Conservation (phyloP, 83 land plant species). For the Picea abies region DNA sequence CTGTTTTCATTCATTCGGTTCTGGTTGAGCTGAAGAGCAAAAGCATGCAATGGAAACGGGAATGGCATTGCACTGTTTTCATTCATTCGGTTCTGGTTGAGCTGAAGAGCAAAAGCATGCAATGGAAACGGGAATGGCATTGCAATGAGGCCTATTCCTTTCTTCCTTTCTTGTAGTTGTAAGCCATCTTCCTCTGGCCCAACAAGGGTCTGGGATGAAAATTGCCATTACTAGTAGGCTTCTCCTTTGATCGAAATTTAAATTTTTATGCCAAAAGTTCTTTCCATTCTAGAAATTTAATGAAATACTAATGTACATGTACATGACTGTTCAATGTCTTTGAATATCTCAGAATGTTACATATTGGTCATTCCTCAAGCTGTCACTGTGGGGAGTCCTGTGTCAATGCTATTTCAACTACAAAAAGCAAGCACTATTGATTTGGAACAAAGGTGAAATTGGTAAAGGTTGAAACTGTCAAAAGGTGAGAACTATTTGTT, state of each 20-base stretch:
- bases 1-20: no score
- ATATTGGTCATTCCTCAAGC: constrained; percentile 64
- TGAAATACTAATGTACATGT: neutral
- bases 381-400: constrained; percentile 78
- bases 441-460: constrained; percentile 51
- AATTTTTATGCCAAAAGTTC: neutral
- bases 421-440: constrained; percentile 33
- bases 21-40: no score
- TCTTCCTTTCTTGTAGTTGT: constrained; percentile 23
- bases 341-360: constrained; percentile 57
- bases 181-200: constrained; percentile 33
- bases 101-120: no score
- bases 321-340: no score
- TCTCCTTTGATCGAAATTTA: neutral
- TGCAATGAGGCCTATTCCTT: no score
- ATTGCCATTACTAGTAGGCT: constrained; percentile 84
- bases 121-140: no score
- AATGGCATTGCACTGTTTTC: no score
- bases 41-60: no score
- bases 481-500: constrained; percentile 48
- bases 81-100: no score
- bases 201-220: constrained; percentile 51
- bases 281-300: constrained; percentile 2
- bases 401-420: constrained; percentile 75
- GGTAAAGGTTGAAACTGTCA: neutral